Base-by-base conservation (phyloP, 495 filamentous ascomycete species). In the Friedmanniomyces simplex region DNA sequence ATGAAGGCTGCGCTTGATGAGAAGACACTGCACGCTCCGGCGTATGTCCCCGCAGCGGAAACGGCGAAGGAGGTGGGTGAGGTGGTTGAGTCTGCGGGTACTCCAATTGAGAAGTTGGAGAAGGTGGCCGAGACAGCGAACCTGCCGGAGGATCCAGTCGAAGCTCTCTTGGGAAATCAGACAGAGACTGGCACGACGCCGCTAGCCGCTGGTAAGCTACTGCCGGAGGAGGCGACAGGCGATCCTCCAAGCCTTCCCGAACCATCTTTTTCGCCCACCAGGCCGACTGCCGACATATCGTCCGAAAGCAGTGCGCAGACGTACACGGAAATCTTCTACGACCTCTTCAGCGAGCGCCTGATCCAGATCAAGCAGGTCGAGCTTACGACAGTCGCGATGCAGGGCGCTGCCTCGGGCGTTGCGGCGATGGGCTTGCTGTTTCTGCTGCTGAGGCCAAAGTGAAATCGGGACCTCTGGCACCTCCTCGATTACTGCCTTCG, bases 1-100 rank as follows among this genome's bases (percentile, higher is more conserved):
- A 87, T 98, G 46, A 82, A 82, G 54, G 83, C 84, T 64, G 86
- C 89, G 1, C 74, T 97, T 42, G 89, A 94, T 63, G 88, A 89
- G 63, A 80, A 81, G 62, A 60, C 64, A 7, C 16, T 57, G 56
- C 61, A 28, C 62, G 58, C 67, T 14, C 55, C 55, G 46, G 39
- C 58, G 1, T 20, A 47, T 2, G 63, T 64, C 6, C 43, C 57
- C 0, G 54, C 43, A 12, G 26, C 50, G 16, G 47, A 49, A 39
- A 46, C 59, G 3, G 66, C 65, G 55, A 59, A 58, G 55, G 62
- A 67, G 59, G 57, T 67, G 32, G 64, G 42, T 34, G 58, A 56
- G 30, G 54, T 42, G 18, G 56, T 53, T 30, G 54, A 54, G 52
- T 45, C 54, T n/a, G 26, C 50, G 3, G 1, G 22, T 21, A 36